Conservation (phyloP, 805 yeast genomes). For the Kodamaea leandrae region DNA sequence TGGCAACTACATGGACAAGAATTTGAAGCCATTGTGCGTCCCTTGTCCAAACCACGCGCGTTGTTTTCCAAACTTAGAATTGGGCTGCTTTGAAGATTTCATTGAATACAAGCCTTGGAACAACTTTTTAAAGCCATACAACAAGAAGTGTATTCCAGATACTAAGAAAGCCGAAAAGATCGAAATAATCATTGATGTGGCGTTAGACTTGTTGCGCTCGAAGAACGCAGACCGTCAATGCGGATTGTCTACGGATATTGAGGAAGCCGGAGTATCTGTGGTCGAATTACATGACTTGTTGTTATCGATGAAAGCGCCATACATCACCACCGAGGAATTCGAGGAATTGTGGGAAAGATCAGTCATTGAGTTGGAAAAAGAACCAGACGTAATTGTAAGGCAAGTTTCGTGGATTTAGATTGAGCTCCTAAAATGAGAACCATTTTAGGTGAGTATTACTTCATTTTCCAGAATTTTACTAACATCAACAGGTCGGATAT, state of each 20-base stretch:
- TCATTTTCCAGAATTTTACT: not conserved
- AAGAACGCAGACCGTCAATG: slow-evolving; percentile 65
- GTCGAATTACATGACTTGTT: slow-evolving; percentile 54
- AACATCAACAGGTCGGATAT: slow-evolving; percentile 16
- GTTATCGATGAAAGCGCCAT: slow-evolving; percentile 43
- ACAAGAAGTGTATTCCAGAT: slow-evolving; percentile 66
- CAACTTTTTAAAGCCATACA: slow-evolving; percentile 47
- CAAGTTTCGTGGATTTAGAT: slow-evolving; percentile 46
- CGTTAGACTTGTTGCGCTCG: slow-evolving; percentile 62
- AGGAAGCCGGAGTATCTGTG: slow-evolving; percentile 50
- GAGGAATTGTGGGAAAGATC: slow-evolving; percentile 72
- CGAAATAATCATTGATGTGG: slow-evolving; percentile 61
- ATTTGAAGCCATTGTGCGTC: slow-evolving; percentile 60
- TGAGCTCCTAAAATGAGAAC: not conserved
- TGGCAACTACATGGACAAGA: slow-evolving; percentile 46
- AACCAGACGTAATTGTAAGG: slow-evolving; percentile 76
- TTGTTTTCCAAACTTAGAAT: slow-evolving; percentile 58
- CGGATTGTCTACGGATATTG: slow-evolving; percentile 47
- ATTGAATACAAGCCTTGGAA: slow-evolving; percentile 51
- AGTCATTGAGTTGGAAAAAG: slow-evolving; percentile 56
- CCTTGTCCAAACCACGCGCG: slow-evolving; percentile 80
- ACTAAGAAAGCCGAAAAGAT: slow-evolving; percentile 66
- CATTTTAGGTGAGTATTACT: slow-evolving; percentile 1
- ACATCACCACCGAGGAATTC: slow-evolving; percentile 59
- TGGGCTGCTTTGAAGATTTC: slow-evolving; percentile 73